These are phyloP conservation scores for Blastocystis hominis DNA, from an alignment of 352 stramenopile species.

Conservation along the genomic window DNA sequence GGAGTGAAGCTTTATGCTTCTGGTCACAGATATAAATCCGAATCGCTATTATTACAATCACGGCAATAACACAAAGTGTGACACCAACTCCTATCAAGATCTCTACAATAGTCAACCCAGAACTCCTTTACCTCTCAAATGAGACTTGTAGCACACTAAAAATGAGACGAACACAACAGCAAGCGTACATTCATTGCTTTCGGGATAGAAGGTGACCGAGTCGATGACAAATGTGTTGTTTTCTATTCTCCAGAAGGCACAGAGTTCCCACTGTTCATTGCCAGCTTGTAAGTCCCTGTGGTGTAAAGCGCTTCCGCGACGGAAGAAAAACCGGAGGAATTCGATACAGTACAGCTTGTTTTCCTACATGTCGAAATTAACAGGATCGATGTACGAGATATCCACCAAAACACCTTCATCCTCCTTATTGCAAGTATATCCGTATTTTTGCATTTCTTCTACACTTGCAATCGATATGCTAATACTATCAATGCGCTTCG, in stretches of 20 bases:
- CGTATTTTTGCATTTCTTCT: background rate
- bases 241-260: background rate
- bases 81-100: background rate
- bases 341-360: background rate
- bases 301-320: background rate
- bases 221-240: background rate
- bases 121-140: background rate
- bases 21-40: background rate
- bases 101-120: background rate
- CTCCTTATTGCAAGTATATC: background rate
- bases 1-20: background rate
- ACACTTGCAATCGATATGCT: background rate
- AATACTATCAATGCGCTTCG: background rate
- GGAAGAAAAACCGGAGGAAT: background rate
- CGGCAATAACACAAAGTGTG: background rate
- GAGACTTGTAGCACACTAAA: conserved; percentile 19
- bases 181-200: background rate
- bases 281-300: background rate
- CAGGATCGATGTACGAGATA: background rate
- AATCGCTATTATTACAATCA: background rate
- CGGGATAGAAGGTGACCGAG: background rate
- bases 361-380: background rate
- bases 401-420: background rate
- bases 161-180: background rate
- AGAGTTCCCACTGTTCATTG: background rate